phyloP scores from a whole-genome alignment of 768 basidiomycete genomes.

The Lentinus brumalis region DNA sequence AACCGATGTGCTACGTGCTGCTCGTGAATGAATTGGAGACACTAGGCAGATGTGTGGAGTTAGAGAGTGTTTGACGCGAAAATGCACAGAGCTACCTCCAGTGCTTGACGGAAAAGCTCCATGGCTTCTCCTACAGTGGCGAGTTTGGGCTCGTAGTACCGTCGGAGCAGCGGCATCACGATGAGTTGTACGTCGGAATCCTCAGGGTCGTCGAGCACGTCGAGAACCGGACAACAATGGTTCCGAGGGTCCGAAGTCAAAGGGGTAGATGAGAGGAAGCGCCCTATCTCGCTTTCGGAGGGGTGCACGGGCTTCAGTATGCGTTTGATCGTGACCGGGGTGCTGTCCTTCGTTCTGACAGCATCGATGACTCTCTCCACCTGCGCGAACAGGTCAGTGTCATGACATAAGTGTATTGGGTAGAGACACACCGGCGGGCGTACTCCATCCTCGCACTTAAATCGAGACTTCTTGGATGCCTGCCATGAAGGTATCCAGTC shows the following conservation, averaged over 20 bases:
- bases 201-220: slow-evolving; percentile 21
- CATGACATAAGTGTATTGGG: no score
- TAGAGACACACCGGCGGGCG: background rate
- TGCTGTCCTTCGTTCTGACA: slow-evolving; percentile 23
- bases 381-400: background rate
- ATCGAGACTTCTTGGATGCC: slow-evolving; percentile 3
- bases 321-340: slow-evolving; percentile 23
- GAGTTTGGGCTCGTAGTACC: slow-evolving; percentile 33
- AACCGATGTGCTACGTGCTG: slow-evolving; percentile 41
- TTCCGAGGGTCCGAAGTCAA: slow-evolving; percentile 27
- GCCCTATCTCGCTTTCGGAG: slow-evolving; percentile 29
- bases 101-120: slow-evolving; percentile 34
- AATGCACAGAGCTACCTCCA: slow-evolving; percentile 31
- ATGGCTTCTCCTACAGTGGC: slow-evolving; percentile 39
- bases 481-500: slow-evolving; percentile 31
- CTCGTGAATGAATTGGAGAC: slow-evolving; percentile 40
- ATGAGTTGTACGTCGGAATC: slow-evolving; percentile 22
- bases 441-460: slow-evolving; percentile 17
- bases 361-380: slow-evolving; percentile 24
- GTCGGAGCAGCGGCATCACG: slow-evolving; percentile 38
- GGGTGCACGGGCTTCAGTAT: slow-evolving; percentile 19
- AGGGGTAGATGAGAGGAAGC: slow-evolving; percentile 26
- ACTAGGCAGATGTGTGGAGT: slow-evolving; percentile 24
- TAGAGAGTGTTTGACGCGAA: no score
- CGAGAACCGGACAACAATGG: slow-evolving; percentile 29